Percentiles rank a stretch among this genome's conserved stretches.
phyloP scores from a whole-genome alignment of 305 asterid genomes.

The Fraxinus baroniana region DNA sequence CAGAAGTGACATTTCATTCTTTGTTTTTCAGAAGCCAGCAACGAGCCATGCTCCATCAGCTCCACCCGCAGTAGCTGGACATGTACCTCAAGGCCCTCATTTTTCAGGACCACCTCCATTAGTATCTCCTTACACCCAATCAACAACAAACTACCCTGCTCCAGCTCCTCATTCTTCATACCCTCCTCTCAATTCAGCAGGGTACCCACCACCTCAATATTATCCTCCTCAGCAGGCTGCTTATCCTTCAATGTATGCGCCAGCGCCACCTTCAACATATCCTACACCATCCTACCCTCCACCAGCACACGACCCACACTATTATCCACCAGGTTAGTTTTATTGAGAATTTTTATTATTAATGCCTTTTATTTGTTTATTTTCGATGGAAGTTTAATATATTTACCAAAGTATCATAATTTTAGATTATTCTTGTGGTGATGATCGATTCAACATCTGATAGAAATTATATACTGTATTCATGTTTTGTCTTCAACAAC shows the following conservation, averaged over 20 bases:
- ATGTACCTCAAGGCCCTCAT: slow-evolving; percentile 37
- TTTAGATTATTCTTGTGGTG: not conserved
- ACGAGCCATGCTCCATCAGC: slow-evolving; percentile 53
- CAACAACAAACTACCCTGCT: slow-evolving; percentile 30
- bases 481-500: too few relatives aligned
- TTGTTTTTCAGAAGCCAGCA: slow-evolving; percentile 61
- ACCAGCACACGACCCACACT: slow-evolving; percentile 25
- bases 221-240: slow-evolving; percentile 43
- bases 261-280: slow-evolving; percentile 30
- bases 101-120: slow-evolving; percentile 58
- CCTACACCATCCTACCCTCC: slow-evolving; percentile 26
- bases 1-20: not conserved
- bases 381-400: not conserved
- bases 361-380: not conserved
- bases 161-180: slow-evolving; percentile 41
- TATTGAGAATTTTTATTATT: not conserved
- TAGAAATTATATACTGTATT: not conserved
- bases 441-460: not conserved
- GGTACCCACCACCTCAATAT: slow-evolving; percentile 59
- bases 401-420: not conserved
- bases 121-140: slow-evolving; percentile 30
- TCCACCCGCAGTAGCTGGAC: slow-evolving; percentile 40
- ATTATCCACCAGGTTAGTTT: slow-evolving; percentile 38
- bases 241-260: slow-evolving; percentile 60
- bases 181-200: slow-evolving; percentile 48